phyloP scores from a whole-genome alignment of 169 alveolate genomes.

The Cryptosporidium sp. region DNA sequence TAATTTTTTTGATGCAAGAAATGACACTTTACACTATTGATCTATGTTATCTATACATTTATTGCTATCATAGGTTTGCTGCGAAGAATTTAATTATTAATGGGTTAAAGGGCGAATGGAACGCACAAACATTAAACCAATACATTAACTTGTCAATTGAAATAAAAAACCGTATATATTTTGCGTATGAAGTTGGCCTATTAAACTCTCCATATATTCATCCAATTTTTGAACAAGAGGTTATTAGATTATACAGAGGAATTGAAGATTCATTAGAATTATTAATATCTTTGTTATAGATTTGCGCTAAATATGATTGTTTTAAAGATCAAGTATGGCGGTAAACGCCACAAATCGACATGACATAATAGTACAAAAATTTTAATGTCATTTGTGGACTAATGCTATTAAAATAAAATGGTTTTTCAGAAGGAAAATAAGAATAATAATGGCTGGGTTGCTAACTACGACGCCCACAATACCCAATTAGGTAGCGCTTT shows the following conservation, averaged over 20 bases:
- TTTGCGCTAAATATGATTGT: neutral
- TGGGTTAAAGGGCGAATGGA: slow-evolving; percentile 7
- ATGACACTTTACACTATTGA: slow-evolving; percentile 46
- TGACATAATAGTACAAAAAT: slow-evolving; percentile 18
- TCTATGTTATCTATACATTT: slow-evolving; percentile 20
- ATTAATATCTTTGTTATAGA: neutral
- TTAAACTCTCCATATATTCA: slow-evolving; percentile 48
- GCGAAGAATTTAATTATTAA: slow-evolving; percentile 15
- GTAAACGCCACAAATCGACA: slow-evolving; percentile 34
- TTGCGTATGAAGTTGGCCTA: slow-evolving; percentile 39
- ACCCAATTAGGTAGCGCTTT: neutral
- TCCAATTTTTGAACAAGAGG: slow-evolving; percentile 44
- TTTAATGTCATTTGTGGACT: slow-evolving; percentile 67
- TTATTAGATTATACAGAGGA: slow-evolving; percentile 21
- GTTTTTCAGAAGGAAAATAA: slow-evolving; percentile 32
- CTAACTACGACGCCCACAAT: neutral
- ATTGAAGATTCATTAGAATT: slow-evolving; percentile 51
- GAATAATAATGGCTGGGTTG: neutral
- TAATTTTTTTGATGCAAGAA: slow-evolving; percentile 59
- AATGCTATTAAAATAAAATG: neutral
- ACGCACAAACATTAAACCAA: slow-evolving; percentile 19
- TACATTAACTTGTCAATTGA: slow-evolving; percentile 16
- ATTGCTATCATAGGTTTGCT: slow-evolving; percentile 46
- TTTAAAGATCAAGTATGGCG: slow-evolving; percentile 39
- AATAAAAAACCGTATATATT: slow-evolving; percentile 39